Conservation (phyloP, 257 asterid species). For the Cordia subcordata region DNA sequence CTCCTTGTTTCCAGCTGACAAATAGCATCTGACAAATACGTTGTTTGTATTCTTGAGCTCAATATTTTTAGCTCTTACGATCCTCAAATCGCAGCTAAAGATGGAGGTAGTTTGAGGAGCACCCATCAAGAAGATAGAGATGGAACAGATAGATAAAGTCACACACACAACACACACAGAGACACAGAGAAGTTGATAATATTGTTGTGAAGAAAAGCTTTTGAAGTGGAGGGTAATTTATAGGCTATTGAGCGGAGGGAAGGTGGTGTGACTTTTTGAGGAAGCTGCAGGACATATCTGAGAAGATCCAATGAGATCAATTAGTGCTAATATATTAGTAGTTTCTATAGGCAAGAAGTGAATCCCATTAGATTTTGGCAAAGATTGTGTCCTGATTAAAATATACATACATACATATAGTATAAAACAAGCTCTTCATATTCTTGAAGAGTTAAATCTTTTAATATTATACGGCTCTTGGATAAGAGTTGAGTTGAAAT, state of each 20-base stretch:
- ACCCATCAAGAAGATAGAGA: conserved; percentile 22
- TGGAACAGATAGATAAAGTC: too few species aligned
- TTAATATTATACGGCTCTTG: conserved; percentile 2
- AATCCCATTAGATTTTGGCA: conserved; percentile 25
- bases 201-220: conserved; percentile 17
- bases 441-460: conserved; percentile 24
- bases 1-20: conserved; percentile 40
- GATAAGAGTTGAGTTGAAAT: conserved; percentile 11
- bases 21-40: conserved; percentile 58
- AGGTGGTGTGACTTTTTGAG: neutral
- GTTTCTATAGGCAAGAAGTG: neutral
- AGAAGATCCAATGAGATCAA: conserved; percentile 15
- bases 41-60: conserved; percentile 20
- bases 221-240: conserved; percentile 16
- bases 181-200: neutral
- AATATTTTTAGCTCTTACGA: conserved; percentile 46
- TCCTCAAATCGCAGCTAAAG: conserved; percentile 33
- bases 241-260: neutral
- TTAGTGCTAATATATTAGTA: neutral
- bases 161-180: too few species aligned
- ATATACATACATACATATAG: too few species aligned
- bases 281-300: conserved; percentile 1
- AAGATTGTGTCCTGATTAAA: conserved; percentile 6
- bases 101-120: conserved; percentile 14
- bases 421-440: conserved; percentile 21